Base-by-base conservation (phyloP, 2,329 filamentous ascomycete species). In the Nothopassalora personata region DNA sequence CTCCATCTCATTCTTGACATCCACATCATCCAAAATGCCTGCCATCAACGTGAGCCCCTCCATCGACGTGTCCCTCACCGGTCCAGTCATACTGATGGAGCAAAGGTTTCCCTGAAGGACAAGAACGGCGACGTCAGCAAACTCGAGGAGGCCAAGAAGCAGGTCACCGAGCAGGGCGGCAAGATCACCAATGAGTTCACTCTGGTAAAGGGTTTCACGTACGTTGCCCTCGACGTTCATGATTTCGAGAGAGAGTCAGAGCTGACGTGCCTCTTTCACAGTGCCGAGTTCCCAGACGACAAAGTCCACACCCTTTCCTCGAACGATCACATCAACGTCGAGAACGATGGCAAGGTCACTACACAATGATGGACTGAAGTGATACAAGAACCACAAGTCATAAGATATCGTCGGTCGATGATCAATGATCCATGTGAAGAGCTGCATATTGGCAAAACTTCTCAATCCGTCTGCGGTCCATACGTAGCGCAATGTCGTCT, bases 121-220 rank as follows among this genome's bases (percentile, higher is more conserved):
- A 62, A 64, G 45, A 83, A 86, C 62, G 85, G 87, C 64, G 81
- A 83, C 59, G 71, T 79, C 51, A 84, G 86, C 33, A 80, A 95
- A 71, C 80, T 96, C 65, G 78, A 86, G 53, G 82, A 82, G 54
- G 88, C 89, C 61, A 96, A 96, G 85, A 78, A 92, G 73, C 78
- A 86, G 60, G 89, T 86, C 67, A 77, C 74, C 60, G 82, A 87
- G 46, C 85, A 93, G 73, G 93, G 93, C 71, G 93, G 91, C 73
- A 85, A 84, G 75, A 94, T 97, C 77, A 84, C 79, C 57, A 86
- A 94, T 68, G 89, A 94, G 74, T 96, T 90, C 81, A 87, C 78
- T 61, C 77, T 96, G 68, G 91, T 96, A 82, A 95, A 93, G 80
- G 92, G 88, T 59, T 97, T 97, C 80, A 87, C 89, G 93, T 97